These are phyloP conservation scores for Colletotrichum siamense DNA, from an alignment of 2,329 filamentous ascomycete species.

Conservation along the genomic window DNA sequence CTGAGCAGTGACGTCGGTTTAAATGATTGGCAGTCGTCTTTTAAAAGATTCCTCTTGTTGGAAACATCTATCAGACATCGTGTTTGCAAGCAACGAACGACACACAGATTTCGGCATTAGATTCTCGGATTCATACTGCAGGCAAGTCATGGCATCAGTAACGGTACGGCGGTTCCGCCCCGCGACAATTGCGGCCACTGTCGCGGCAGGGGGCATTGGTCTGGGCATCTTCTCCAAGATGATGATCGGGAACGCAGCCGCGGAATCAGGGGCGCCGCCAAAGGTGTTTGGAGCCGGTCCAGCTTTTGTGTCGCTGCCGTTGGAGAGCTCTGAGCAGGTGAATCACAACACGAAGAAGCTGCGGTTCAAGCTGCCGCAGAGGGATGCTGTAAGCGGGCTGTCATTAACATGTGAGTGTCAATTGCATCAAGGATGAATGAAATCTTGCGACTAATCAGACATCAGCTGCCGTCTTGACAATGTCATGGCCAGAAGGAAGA, in stretches of 20 bases:
- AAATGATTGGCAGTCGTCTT: background rate
- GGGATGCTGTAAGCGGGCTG: conserved; percentile 84
- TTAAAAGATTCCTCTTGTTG: accelerated
- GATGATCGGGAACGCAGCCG: conserved; percentile 23
- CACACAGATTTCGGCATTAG: background rate
- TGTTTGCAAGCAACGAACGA: background rate
- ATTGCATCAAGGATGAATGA: conserved; percentile 71
- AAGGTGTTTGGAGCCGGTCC: conserved; percentile 39
- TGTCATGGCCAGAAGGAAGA: conserved; percentile 59
- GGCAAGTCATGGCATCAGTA: background rate
- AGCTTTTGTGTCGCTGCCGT: conserved; percentile 76
- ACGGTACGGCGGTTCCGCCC: conserved; percentile 22
- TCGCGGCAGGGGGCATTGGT: conserved; percentile 18
- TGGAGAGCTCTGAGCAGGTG: conserved; percentile 78
- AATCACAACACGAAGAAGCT: conserved; percentile 97
- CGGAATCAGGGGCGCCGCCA: conserved; percentile 1
- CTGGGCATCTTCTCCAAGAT: conserved; percentile 25
- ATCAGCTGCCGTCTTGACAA: conserved; percentile 1
- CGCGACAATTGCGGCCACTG: conserved; percentile 25
- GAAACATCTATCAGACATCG: background rate
- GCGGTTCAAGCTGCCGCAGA: conserved; percentile 85
- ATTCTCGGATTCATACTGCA: background rate
- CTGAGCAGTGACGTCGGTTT: background rate
- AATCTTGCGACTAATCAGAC: conserved; percentile 65
- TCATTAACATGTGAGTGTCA: conserved; percentile 85